These are phyloP conservation scores for Ophiostoma perfectum DNA, from an alignment of 2,329 filamentous ascomycete genomes.

Conservation along the genomic window DNA sequence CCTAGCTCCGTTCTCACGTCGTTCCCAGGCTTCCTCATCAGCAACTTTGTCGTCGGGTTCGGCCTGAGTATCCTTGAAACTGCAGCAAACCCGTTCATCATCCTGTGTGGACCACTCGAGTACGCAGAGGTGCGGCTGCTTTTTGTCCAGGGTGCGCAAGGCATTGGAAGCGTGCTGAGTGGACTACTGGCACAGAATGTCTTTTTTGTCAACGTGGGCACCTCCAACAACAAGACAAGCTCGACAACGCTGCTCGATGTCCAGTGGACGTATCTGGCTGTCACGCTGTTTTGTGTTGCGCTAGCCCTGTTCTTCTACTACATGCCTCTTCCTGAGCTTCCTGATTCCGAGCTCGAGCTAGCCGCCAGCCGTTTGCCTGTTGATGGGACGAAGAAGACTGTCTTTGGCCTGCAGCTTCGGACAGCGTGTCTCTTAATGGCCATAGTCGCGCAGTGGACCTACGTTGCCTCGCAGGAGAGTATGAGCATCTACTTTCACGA, in stretches of 20 bases:
- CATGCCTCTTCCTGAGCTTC: conserved; percentile 59
- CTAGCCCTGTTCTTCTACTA: conserved; percentile 66
- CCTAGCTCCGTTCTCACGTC: conserved; percentile 68
- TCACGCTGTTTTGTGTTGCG: conserved; percentile 66
- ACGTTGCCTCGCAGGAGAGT: conserved; percentile 68
- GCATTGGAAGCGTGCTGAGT: conserved; percentile 66
- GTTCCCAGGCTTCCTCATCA: conserved; percentile 72
- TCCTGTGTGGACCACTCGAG: conserved; percentile 65
- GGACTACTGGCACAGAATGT: conserved; percentile 67
- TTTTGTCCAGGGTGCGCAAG: conserved; percentile 70
- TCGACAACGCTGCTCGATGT: conserved; percentile 60
- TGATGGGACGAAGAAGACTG: conserved; percentile 44
- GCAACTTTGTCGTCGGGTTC: conserved; percentile 68
- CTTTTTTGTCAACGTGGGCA: conserved; percentile 59
- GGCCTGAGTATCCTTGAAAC: conserved; percentile 74
- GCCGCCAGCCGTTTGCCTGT: conserved; percentile 46
- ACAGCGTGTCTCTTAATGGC: conserved; percentile 61
- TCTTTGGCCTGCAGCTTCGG: conserved; percentile 45
- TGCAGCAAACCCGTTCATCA: conserved; percentile 68
- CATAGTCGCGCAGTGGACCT: conserved; percentile 70
- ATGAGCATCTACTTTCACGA: conserved; percentile 56
- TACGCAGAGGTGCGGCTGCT: conserved; percentile 71
- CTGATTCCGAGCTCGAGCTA: conserved; percentile 49
- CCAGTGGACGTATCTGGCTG: conserved; percentile 81
- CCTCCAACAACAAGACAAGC: conserved; percentile 35